A percentile compares a stretch with the other conserved stretches of the same genome.
Evolutionary conservation across 441 rosid genomes (phyloP).

Genomic region (Populus hybrid): DNA sequence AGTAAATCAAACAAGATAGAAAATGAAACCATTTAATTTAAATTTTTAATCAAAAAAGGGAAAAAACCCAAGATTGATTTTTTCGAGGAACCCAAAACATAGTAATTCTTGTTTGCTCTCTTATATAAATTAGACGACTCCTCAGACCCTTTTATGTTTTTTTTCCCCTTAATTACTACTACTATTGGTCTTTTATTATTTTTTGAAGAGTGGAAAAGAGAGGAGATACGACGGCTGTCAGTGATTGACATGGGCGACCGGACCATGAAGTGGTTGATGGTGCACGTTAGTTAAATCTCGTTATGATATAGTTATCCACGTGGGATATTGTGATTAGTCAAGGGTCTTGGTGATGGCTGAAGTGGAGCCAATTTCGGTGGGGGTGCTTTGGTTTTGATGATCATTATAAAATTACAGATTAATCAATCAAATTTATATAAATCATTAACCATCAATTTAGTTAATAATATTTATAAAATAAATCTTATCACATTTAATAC

Average conservation of each 20-base stretch:
- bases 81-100: background rate
- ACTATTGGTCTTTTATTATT: background rate
- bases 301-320: background rate
- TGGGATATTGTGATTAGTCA: background rate
- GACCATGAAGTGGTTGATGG: background rate
- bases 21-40: slow-evolving; percentile 14
- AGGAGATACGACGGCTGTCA: background rate
- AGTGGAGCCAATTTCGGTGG: too few species aligned
- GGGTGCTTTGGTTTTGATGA: too few species aligned
- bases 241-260: background rate
- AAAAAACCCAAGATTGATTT: background rate
- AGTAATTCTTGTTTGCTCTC: background rate
- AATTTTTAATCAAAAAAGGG: background rate
- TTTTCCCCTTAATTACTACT: background rate
- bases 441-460: background rate
- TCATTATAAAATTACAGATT: background rate
- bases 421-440: too few species aligned
- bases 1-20: slow-evolving; percentile 4
- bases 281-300: background rate
- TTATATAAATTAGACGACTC: background rate
- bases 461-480: too few species aligned
- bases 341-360: background rate
- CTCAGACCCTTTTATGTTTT: background rate
- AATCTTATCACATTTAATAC: background rate
- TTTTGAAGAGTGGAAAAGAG: background rate